Percentiles rank a stretch among this genome's conserved stretches.
Evolutionary conservation across 352 stramenopile species (phyloP).

Genomic region (Pythium diclinum): DNA sequence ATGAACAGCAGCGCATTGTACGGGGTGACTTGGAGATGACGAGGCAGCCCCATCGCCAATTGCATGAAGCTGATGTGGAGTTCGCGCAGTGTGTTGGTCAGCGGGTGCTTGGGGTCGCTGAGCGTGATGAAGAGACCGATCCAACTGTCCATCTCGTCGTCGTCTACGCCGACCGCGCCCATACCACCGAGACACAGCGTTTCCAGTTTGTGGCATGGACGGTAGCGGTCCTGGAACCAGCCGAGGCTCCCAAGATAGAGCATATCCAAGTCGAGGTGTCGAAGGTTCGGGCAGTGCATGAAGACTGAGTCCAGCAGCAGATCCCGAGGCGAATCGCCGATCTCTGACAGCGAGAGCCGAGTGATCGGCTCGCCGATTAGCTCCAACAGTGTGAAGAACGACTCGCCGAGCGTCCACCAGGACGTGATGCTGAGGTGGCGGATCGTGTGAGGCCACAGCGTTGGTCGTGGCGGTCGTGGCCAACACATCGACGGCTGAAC

Average conservation of each 20-base stretch:
- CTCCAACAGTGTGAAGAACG: background rate
- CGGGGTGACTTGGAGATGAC: background rate
- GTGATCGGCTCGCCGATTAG: background rate
- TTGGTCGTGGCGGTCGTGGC: background rate
- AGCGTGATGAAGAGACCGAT: background rate
- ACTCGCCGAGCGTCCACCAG: background rate
- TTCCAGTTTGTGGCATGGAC: background rate
- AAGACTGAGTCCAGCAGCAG: background rate
- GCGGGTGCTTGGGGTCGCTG: background rate
- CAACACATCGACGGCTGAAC: background rate
- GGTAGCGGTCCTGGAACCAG: background rate
- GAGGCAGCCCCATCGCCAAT: background rate
- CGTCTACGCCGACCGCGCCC: background rate
- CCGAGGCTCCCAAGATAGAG: background rate
- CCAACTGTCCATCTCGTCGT: background rate
- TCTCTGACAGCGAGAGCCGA: background rate
- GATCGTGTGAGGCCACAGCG: conserved; percentile 1
- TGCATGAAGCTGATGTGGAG: background rate
- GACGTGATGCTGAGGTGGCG: background rate
- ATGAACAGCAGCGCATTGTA: background rate
- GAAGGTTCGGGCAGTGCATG: background rate
- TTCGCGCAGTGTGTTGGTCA: background rate
- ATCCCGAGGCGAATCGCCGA: background rate
- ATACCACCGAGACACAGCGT: background rate
- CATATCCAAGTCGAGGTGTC: background rate